Evolutionary conservation across 2,329 filamentous ascomycete species (phyloP), one percentile per base, ranked within the genome.

Genomic region (Didymellaceae sp.): DNA sequence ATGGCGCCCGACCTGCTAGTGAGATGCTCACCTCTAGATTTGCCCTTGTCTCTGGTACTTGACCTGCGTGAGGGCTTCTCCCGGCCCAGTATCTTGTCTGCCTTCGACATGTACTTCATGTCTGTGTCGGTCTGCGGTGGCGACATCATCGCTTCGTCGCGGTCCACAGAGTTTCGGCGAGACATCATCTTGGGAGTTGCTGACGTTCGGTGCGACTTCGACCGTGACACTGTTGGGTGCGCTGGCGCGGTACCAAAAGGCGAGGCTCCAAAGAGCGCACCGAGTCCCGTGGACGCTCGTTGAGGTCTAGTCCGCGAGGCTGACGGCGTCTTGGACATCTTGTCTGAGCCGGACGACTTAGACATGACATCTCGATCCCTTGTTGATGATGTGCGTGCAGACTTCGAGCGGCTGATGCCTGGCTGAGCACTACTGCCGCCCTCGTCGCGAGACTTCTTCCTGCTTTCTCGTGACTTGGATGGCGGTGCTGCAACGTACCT

Each of bases 271-370:
- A 96, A 89, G 64, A 86, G 76, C n/a, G 79, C 77, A 14, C 79
- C 78, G 57, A 86, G 78, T 39, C 85, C 87, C 58, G 82, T 87
- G 58, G 82, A 79, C 65, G 60, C 85, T 82, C 59, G 77, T 74
- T 28, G 55, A 31, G 83, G 75, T 55, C 83, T 84, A 6, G 80
- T 75, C 65, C 72, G 78, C 61, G 78, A 66, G 16, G 41, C 42
- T 37, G 48, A 52, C 18, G 57, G 54, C 20, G 58, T 49, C 52
- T 80, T 82, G 42, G 83, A 81, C 45, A 82, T 82, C 68, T 86
- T 88, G 60, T 92, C 91, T 16, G 89, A 91, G 10, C 82, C 81
- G 16, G 89, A 92, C 33, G 86, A 89, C 63, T 86, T 89, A 51
- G 86, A 87, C 10, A 82, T 80, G 47, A 78, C 78, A 55, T 88